Base-by-base conservation (phyloP, 2,329 filamentous ascomycete genomes). In the Curvularia sp. region DNA sequence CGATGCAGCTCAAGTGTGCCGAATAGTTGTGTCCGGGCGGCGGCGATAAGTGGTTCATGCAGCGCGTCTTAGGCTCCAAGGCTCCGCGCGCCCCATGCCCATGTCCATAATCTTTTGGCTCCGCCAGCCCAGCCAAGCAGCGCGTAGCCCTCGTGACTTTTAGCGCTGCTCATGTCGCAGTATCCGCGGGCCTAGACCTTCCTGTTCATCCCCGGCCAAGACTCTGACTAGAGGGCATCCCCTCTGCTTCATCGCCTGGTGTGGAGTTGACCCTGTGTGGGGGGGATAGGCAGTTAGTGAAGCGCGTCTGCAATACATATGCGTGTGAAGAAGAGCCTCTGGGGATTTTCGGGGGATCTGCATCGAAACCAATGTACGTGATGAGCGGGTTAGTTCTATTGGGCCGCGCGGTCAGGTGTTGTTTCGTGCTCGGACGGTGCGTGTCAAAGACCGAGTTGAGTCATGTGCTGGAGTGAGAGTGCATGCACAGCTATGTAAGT, bases 121-220 rank as follows among this genome's bases (percentile, higher is more conserved):
- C 60, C 60, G 57, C 62, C 62, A 60, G 41, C 41, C 60, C 60
- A 65, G 64, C 67, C 67, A 68, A 69, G 67, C 41, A 55, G n/a
- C 30, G 46, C 34, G 45, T 52, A 41, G 47, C 48, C 53, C 51
- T 51, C 48, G 46, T 43, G 25, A 18, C n/a, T 56, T 25, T 55
- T 55, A 55, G 48, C 41, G 43, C 42, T 45, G 32, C 50, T 52
- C 47, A 49, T 49, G 59, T 34, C 36, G 58, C 49, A 51, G 41
- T 54, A 57, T 45, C 54, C 53, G 66, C 64, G 59, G 64, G 64
- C 66, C 67, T 65, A 67, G 67, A 68, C 53, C 55, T 36, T 43
- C 41, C 9, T 51, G 49, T 50, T 58, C 47, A 61, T 57, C 61
- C 59, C 61, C 49, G 45, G 58, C 63, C 55, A 34, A 56, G 59